phyloP scores from a whole-genome alignment of 148 eudicot species.

The Rhododendron molle region DNA sequence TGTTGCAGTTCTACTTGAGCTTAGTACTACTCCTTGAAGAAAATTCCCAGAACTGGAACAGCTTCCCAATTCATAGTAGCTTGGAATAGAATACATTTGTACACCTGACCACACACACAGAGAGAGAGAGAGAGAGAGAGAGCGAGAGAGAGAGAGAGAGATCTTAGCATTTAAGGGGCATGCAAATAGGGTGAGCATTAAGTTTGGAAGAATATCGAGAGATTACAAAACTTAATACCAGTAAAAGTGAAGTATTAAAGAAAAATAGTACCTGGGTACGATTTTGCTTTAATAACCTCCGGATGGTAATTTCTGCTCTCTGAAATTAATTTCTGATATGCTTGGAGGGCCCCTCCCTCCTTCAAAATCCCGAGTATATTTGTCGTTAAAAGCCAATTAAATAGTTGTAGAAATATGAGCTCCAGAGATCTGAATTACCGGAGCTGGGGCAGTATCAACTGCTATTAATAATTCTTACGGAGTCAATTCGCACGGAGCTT shows the following conservation, averaged over 20 bases:
- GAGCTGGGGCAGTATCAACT: no score
- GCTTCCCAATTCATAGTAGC: conserved; percentile 36
- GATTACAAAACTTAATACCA: background rate
- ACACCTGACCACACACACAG: background rate
- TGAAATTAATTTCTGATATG: background rate
- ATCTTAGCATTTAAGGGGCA: background rate
- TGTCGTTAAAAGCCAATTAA: background rate
- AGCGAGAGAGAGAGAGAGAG: background rate
- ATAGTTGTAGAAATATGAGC: background rate
- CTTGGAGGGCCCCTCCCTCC: background rate
- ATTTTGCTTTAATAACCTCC: background rate
- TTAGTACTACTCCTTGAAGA: conserved; percentile 14
- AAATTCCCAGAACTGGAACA: conserved; percentile 26
- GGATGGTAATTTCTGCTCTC: background rate
- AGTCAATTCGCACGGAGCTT: no score
- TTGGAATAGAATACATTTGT: conserved; percentile 23
- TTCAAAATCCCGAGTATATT: background rate
- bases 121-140: background rate
- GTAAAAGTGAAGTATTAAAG: background rate
- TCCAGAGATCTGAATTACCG: background rate
- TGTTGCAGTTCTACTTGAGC: conserved; percentile 3
- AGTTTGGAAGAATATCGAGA: background rate
- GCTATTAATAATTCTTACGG: no score
- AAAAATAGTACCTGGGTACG: background rate
- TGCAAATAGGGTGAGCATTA: background rate